phyloP scores from a whole-genome alignment of 345 rosid genomes.

The Camelina sativa region DNA sequence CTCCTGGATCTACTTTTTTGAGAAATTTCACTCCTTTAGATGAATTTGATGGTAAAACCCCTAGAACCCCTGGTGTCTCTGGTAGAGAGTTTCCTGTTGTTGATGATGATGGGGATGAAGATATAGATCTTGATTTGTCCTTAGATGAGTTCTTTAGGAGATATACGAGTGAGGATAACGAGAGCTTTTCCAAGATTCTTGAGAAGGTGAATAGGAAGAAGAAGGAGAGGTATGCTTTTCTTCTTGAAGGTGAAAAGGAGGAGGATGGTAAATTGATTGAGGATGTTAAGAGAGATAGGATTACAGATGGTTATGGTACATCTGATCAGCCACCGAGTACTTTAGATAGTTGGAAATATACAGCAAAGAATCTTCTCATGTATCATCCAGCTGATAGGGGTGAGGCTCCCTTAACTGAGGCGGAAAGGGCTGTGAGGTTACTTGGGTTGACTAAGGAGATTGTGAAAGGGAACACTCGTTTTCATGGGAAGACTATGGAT shows the following conservation, averaged over 20 bases:
- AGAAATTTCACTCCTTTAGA: conserved; percentile 82
- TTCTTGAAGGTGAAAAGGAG: conserved; percentile 65
- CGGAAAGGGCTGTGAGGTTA: conserved; percentile 70
- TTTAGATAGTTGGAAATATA: conserved; percentile 88
- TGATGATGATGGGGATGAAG: conserved; percentile 42
- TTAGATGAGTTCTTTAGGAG: conserved; percentile 86
- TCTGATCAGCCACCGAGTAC: conserved; percentile 91
- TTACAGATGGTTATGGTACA: conserved; percentile 95
- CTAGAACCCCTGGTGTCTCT: conserved; percentile 51
- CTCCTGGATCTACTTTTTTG: conserved; percentile 86
- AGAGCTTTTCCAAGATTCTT: conserved; percentile 78
- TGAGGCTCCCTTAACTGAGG: conserved; percentile 81
- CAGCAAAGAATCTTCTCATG: conserved; percentile 91
- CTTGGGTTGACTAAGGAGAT: conserved; percentile 80
- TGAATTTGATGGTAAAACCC: conserved; percentile 66
- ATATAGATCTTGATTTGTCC: conserved; percentile 59
- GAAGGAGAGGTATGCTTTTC: conserved; percentile 71
- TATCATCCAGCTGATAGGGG: conserved; percentile 92
- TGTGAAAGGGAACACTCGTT: conserved; percentile 68
- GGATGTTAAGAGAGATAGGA: conserved; percentile 69
- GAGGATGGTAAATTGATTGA: conserved; percentile 54
- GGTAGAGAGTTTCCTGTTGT: conserved; percentile 47
- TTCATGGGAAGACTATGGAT: conserved; percentile 89
- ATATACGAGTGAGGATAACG: conserved; percentile 92
- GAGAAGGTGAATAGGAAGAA: conserved; percentile 90